A percentile compares a stretch with the other conserved stretches of the same genome.
phyloP scores from a whole-genome alignment of 805 yeast genomes.

The Yarrowia sp. region DNA sequence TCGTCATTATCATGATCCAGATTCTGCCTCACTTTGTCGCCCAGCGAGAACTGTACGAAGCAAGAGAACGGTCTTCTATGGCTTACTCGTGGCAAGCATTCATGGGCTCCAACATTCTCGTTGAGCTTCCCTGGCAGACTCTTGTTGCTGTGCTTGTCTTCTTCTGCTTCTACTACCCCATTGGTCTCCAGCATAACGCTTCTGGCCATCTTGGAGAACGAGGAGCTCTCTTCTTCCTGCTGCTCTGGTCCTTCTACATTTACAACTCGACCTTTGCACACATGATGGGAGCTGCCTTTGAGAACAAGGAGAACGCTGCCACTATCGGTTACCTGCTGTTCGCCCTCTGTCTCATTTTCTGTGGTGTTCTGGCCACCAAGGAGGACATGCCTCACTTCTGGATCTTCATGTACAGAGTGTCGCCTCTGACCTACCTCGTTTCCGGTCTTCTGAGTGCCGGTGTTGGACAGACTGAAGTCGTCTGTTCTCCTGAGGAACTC shows the following conservation, averaged over 20 bases:
- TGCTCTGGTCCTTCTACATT: conserved; percentile 48
- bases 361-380: conserved; percentile 70
- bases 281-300: conserved; percentile 45
- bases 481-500: conserved; percentile 51
- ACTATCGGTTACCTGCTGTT: conserved; percentile 56
- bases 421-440: conserved; percentile 68
- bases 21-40: conserved; percentile 58
- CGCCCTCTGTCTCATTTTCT: conserved; percentile 64
- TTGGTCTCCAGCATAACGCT: conserved; percentile 53
- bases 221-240: conserved; percentile 41
- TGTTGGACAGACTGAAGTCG: conserved; percentile 48
- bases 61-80: conserved; percentile 69
- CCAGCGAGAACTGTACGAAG: conserved; percentile 66
- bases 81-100: conserved; percentile 68
- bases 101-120: conserved; percentile 59
- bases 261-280: conserved; percentile 41
- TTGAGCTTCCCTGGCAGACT: conserved; percentile 66
- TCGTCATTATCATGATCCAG: conserved; percentile 59
- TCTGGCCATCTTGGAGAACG: conserved; percentile 48
- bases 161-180: conserved; percentile 66
- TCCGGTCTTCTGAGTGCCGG: conserved; percentile 51
- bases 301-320: conserved; percentile 54
- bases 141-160: conserved; percentile 62
- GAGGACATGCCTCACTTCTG: conserved; percentile 65
- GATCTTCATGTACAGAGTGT: conserved; percentile 72